Conservation (phyloP, 306 rosid genomes). For the Carpinus viminea region DNA sequence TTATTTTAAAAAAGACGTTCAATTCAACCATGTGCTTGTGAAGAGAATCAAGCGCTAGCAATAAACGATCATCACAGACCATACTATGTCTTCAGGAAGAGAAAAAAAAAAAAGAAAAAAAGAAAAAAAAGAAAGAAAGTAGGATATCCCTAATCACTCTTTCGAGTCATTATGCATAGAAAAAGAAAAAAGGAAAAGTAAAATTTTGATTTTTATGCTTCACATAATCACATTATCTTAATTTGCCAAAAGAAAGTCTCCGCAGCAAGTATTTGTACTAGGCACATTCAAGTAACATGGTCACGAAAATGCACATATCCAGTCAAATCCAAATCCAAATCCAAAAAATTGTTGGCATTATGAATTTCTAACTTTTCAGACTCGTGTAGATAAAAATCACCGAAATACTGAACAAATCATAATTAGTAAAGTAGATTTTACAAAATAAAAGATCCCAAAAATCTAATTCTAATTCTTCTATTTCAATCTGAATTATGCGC, state of each 20-base stretch:
- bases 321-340: constrained; percentile 1
- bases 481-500: no score
- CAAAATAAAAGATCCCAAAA: no score
- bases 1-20: neutral
- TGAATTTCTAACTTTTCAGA: neutral
- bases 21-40: neutral
- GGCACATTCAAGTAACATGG: neutral
- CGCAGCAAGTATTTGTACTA: no score
- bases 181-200: neutral
- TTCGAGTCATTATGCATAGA: neutral
- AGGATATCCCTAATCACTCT: neutral
- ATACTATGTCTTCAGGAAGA: neutral
- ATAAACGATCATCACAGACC: neutral
- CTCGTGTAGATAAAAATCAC: neutral
- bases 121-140: neutral
- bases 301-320: neutral
- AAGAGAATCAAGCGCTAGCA: neutral
- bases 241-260: neutral
- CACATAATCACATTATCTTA: neutral
- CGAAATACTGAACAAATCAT: neutral
- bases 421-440: neutral
- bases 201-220: neutral
- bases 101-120: neutral
- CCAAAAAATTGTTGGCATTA: neutral
- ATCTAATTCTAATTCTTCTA: no score